Conservation (phyloP, 768 basidiomycete genomes). For the Cyclocybe cylindracea region DNA sequence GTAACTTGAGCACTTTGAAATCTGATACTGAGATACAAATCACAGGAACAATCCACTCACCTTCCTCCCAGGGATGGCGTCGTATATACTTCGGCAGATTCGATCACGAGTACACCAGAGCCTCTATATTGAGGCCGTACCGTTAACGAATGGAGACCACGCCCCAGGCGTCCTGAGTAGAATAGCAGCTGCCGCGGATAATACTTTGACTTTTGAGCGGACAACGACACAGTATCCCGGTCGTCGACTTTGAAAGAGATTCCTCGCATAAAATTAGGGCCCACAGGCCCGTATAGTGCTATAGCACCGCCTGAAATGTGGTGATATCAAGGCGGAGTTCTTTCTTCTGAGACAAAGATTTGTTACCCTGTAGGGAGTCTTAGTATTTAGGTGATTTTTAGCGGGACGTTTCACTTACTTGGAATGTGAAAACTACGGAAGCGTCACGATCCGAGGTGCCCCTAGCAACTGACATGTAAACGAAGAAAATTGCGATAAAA, state of each 20-base stretch:
- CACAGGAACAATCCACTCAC: background rate
- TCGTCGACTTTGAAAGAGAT: background rate
- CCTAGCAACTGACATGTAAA: background rate
- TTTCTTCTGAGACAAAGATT: background rate
- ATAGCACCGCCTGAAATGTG: background rate
- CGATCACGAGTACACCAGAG: background rate
- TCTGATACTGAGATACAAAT: no score
- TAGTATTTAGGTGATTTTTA: background rate
- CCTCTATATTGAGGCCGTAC: background rate
- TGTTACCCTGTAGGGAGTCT: background rate
- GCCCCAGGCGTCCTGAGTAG: background rate
- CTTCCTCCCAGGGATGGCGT: background rate
- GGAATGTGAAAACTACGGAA: background rate
- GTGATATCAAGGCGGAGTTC: background rate
- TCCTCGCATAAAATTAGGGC: background rate
- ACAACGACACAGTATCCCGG: background rate
- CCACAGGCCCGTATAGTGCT: background rate
- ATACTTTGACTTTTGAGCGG: background rate
- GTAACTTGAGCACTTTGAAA: no score
- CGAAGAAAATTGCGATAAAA: background rate
- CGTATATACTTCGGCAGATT: background rate
- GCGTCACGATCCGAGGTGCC: background rate
- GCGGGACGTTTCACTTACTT: background rate
- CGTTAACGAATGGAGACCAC: background rate
- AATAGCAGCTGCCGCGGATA: background rate